Base-by-base conservation (phyloP, 352 stramenopile genomes). In the Phytophthora litchii region DNA sequence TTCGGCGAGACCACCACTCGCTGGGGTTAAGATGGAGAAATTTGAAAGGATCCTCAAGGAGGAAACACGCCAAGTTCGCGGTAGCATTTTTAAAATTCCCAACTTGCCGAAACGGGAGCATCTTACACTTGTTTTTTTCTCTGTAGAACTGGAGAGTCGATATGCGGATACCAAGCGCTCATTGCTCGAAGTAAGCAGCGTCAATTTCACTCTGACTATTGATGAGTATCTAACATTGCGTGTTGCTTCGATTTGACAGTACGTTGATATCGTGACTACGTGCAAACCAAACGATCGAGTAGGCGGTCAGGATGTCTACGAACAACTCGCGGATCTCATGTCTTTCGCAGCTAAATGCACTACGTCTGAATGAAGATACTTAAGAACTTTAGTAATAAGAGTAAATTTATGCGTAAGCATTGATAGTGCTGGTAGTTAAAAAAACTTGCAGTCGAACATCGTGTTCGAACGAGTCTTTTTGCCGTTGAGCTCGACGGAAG, bases 81-180 rank as follows among this genome's bases (percentile, higher is more conserved):
- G 72, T 79, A 40, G 4, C 42, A 13, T 2, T 8, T 36, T 10
- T 3, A 16, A 35, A 31, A 29, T 27, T 1, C 16, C 38, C 3
- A 29, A 12, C 10, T 27, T 27, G 23, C 23, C 23, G 23, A 3
- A 27, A 27, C 29, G 29, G 10, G 6, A 34, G 1, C 10, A 34
- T 34, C 29, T 34, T 60, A 23, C 50, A 32, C 17, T 25, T 38
- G 10, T 44, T 2, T n/a, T 13, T n/a, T 10, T 54, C 20, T 45
- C 23, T 65, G 35, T 50, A 76, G 74, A 85, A 34, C 50, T 89
- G n/a, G 53, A 77, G 27, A 59, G 62, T 23, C 78, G 67, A 14
- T 91, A 88, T 42, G 63, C 80, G 16, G 79, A 87, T 13, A 74
- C 65, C 25, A 89, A 89, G 54, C 62, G 62, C 17, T 44, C 73